Base-by-base conservation (phyloP, 768 basidiomycete species). In the Lactarius sp. region DNA sequence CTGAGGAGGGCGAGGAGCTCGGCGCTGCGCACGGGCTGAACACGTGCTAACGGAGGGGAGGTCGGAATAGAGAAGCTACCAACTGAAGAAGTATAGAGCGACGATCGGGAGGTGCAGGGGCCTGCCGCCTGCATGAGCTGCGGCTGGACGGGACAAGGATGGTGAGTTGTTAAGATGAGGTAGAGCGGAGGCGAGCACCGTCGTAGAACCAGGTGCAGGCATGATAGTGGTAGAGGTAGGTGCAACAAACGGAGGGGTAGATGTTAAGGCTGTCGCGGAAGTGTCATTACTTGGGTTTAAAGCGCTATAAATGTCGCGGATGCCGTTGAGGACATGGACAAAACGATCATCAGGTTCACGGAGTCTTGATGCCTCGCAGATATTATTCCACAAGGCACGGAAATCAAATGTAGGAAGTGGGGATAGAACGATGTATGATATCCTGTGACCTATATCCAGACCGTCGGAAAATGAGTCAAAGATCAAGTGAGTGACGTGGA, bases 51-150 rank as follows among this genome's bases (percentile, higher is more conserved):
- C 58, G 4, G 71, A 61, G 2, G 68, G 18, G 79, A 73, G 9
- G 83, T 87, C 2, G 89, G 83, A 66, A 91, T 78, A 49, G 89
- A 92, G 71, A 90, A 81, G 4, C 89, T 89, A 13, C 89, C 81
- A 55, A 90, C 80, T 54, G 83, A 81, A 8, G 89, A 92, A 0
- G 82, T 85, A 2, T 87, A 89, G 16, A 90, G 82, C 3, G 81
- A 74, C 69, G 74, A 71, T 57, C 76, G 78, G 4, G 79, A 73
- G 0, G 78, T 69, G 0, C 81, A 73, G 0, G 77, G 22, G 22
- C 22, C 22, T 27, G 22, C 22, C 42, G 3, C 36, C 1, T 8
- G 52, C 66, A 1, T 76, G 64, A 4, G 80, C 75, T 6, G 78
- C 70, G 2, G 78, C 60, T 0, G 80, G 72, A 55, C 81, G 81